Conservation (phyloP, 257 asterid species). For the Plantago ovata region DNA sequence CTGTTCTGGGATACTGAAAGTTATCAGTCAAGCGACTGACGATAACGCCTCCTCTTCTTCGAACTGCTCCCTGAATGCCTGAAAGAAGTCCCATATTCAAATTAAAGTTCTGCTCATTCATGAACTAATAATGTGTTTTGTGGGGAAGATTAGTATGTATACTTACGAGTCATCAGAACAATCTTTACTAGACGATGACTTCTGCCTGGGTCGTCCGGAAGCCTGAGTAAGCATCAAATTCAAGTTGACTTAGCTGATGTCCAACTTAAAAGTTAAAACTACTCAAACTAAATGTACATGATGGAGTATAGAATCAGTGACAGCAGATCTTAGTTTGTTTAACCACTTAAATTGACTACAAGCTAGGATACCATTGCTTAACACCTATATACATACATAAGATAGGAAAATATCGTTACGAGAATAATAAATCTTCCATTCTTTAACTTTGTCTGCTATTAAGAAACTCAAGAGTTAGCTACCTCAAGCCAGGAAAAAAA, state of each 20-base stretch:
- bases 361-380: no score
- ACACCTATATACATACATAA: no score
- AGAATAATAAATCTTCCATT: no score
- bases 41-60: slow-evolving; percentile 59
- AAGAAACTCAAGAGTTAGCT: no score
- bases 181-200: slow-evolving; percentile 57
- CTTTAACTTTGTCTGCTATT: no score
- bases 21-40: slow-evolving; percentile 32
- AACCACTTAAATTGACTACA: no score
- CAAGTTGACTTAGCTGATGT: slow-evolving; percentile 9
- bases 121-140: not conserved
- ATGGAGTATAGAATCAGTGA: no score
- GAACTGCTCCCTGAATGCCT: slow-evolving; percentile 67
- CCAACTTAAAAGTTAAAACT: no score
- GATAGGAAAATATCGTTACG: no score
- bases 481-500: no score
- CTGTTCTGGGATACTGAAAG: not conserved
- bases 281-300: no score
- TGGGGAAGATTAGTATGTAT: not conserved
- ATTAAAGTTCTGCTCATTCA: slow-evolving; percentile 5
- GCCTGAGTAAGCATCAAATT: slow-evolving; percentile 42
- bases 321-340: no score
- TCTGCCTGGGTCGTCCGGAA: slow-evolving; percentile 48
- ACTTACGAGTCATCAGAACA: slow-evolving; percentile 72
- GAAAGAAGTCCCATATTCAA: slow-evolving; percentile 20